These are phyloP conservation scores for Aspergillus candidus DNA, from an alignment of 2,329 filamentous ascomycete genomes.

Conservation along the genomic window DNA sequence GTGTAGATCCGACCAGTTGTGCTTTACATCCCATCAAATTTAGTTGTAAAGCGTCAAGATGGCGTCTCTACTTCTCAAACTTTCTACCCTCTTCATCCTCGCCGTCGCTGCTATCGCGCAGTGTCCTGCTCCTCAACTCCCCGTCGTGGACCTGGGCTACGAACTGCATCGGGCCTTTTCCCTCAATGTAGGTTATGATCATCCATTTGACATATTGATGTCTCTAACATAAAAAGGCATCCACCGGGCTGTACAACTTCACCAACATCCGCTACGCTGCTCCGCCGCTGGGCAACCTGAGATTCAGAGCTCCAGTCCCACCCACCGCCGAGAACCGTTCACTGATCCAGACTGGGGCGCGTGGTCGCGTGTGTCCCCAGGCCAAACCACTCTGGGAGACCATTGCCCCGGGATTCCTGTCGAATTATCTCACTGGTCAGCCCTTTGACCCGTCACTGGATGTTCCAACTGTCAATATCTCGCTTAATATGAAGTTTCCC, in stretches of 20 bases:
- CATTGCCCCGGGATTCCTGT: constrained; percentile 15
- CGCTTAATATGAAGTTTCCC: constrained; percentile 16
- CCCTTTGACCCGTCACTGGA: constrained; percentile 12
- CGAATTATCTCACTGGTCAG: constrained; percentile 10
- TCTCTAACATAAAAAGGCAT: constrained; percentile 19
- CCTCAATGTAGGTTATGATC: constrained; percentile 11
- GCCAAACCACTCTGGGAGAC: constrained; percentile 41
- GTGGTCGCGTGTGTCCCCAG: constrained; percentile 42
- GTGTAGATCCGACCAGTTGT: too few species aligned
- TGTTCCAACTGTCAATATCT: constrained; percentile 11
- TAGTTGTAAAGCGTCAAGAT: too few species aligned
- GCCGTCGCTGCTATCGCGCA: too few species aligned
- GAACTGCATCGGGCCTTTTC: constrained; percentile 44
- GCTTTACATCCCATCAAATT: too few species aligned
- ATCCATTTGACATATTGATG: not conserved
- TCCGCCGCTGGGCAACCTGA: constrained; percentile 46
- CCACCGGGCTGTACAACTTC: constrained; percentile 48
- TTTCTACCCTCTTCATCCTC: too few species aligned
- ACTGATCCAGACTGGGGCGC: constrained; percentile 41
- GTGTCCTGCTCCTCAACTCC: too few species aligned
- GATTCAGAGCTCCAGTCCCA: constrained; percentile 45
- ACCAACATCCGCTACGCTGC: constrained; percentile 53
- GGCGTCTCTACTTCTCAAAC: too few species aligned
- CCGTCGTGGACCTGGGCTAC: constrained; percentile 48
- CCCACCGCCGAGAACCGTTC: constrained; percentile 40